phyloP scores from a whole-genome alignment of 108 stramenopile genomes.

The Nitzschia sp. region DNA sequence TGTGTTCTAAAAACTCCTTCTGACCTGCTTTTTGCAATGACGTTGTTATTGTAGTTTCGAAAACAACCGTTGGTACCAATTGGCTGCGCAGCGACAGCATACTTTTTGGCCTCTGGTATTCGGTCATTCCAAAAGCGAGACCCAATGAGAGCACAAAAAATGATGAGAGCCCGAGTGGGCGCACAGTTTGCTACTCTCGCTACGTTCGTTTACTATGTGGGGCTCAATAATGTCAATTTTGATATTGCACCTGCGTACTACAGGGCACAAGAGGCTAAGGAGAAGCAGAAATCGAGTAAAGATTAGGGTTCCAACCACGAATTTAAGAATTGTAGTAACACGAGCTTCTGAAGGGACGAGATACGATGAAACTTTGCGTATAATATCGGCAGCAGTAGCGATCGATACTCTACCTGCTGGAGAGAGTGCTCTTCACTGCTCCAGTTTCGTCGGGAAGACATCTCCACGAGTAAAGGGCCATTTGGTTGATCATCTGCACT shows the following conservation, averaged over 20 bases:
- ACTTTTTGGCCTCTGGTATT: slow-evolving; percentile 79
- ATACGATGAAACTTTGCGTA: too few relatives aligned
- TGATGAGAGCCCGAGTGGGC: slow-evolving; percentile 87
- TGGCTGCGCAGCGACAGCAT: slow-evolving; percentile 80
- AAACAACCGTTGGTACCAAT: slow-evolving; percentile 84
- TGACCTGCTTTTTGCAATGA: background rate
- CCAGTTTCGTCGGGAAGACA: too few relatives aligned
- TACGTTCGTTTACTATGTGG: slow-evolving; percentile 80
- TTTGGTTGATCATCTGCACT: too few relatives aligned
- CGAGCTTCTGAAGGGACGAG: background rate
- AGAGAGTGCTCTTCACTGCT: too few relatives aligned
- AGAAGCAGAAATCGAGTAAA: background rate
- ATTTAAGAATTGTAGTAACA: background rate
- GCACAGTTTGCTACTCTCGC: slow-evolving; percentile 82
- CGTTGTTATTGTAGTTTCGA: slow-evolving; percentile 48
- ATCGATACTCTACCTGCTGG: too few relatives aligned
- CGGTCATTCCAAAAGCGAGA: slow-evolving; percentile 79
- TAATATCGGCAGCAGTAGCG: too few relatives aligned
- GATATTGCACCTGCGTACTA: slow-evolving; percentile 46
- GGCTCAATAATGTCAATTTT: slow-evolving; percentile 67
- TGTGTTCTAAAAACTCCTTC: too few relatives aligned
- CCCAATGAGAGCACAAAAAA: slow-evolving; percentile 66
- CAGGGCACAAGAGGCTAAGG: slow-evolving; percentile 5
- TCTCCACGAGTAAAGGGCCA: too few relatives aligned
- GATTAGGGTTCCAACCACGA: background rate